These are phyloP conservation scores for Sclerotiophoma versabilis DNA, from an alignment of 2,329 filamentous ascomycete species.

Conservation along the genomic window DNA sequence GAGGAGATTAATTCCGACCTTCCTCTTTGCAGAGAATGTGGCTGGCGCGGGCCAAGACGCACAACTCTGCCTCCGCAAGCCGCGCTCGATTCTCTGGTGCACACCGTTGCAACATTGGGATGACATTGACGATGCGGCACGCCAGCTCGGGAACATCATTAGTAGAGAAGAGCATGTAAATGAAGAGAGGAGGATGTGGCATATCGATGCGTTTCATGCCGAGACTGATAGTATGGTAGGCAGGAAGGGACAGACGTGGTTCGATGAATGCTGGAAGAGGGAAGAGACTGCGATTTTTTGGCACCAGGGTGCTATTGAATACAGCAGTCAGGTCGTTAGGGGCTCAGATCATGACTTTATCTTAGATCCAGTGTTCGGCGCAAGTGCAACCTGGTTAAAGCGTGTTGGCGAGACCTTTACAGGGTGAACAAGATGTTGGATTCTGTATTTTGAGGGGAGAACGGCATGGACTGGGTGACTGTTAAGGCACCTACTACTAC, in stretches of 20 bases:
- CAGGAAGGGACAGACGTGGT: conserved; percentile 26
- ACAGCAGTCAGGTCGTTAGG: conserved; percentile 18
- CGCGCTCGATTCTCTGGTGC: conserved; percentile 19
- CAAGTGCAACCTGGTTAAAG: conserved; percentile 22
- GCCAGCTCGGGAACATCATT: conserved; percentile 8
- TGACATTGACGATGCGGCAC: conserved; percentile 25
- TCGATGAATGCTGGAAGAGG: conserved; percentile 27
- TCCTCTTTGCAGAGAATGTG: conserved; percentile 26
- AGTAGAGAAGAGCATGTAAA: not conserved
- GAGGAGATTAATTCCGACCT: conserved; percentile 17
- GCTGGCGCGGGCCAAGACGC: conserved; percentile 27
- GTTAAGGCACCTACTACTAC: no score
- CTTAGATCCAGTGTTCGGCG: conserved; percentile 26
- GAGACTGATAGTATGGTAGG: conserved; percentile 31
- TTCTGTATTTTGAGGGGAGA: no score
- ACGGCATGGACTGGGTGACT: no score
- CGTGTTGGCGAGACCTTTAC: conserved; percentile 10
- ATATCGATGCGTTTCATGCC: conserved; percentile 27
- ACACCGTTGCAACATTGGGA: conserved; percentile 16
- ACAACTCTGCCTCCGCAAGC: conserved; percentile 29
- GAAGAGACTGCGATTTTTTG: not conserved
- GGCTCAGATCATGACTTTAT: conserved; percentile 29
- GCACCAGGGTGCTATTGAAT: not conserved
- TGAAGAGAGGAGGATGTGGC: conserved; percentile 5
- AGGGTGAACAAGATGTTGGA: not conserved